Evolutionary conservation across 768 basidiomycete species (phyloP).

Genomic region (Russula sp.): DNA sequence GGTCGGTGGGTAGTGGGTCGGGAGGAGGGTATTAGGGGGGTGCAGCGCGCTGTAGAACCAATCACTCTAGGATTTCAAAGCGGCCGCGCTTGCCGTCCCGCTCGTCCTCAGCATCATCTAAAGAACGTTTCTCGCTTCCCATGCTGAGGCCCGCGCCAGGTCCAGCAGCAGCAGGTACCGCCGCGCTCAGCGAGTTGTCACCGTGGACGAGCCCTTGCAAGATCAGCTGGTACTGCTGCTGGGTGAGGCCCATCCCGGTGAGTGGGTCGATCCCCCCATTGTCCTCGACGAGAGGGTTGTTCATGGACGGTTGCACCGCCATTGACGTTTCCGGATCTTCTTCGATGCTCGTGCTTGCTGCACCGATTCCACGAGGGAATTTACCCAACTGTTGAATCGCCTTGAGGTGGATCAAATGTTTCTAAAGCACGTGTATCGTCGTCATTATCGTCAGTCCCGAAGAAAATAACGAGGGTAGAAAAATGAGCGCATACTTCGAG

Average conservation of each 20-base stretch:
- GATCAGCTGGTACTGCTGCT: constrained; percentile 81
- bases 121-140: constrained; percentile 21
- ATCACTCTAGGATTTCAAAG: constrained; percentile 35
- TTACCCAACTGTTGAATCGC: constrained; percentile 22
- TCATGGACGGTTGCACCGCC: constrained; percentile 31
- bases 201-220: constrained; percentile 64
- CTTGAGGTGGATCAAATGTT: constrained; percentile 25
- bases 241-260: constrained; percentile 79
- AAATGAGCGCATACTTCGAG: constrained; percentile 55
- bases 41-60: not conserved
- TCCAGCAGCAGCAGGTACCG: not conserved
- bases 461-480: constrained; percentile 9
- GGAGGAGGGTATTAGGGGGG: not conserved
- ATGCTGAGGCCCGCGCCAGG: constrained; percentile 31
- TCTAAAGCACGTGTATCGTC: constrained; percentile 13
- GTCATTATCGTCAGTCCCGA: not conserved
- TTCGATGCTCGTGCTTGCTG: constrained; percentile 21
- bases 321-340: constrained; percentile 37
- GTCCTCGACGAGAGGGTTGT: constrained; percentile 15
- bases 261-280: constrained; percentile 58
- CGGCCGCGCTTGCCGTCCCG: constrained; percentile 35
- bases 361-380: constrained; percentile 17
- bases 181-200: constrained; percentile 30
- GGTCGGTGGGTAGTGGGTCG: not conserved
- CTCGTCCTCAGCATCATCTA: constrained; percentile 28